A percentile compares a stretch with the other conserved stretches of the same genome.
These are phyloP conservation scores for Dioscorea cayenensis DNA, from an alignment of 116 monocot species.

Conservation along the genomic window DNA sequence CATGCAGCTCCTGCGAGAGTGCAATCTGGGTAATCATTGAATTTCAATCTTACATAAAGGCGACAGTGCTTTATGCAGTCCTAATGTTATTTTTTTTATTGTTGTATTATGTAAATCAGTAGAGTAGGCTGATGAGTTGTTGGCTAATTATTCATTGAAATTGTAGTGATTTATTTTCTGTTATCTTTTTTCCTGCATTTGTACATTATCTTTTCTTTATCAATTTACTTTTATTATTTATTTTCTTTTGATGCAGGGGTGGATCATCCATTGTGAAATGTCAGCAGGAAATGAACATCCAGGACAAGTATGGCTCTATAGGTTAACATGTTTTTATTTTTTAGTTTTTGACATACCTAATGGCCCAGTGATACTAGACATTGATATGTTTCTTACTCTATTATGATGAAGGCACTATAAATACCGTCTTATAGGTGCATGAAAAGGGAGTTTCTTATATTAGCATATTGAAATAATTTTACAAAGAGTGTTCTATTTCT, in stretches of 20 bases:
- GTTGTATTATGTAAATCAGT: not conserved
- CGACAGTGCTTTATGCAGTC: not conserved
- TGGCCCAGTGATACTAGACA: no score
- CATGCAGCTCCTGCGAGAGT: conserved; percentile 85
- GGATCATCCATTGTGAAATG: not conserved
- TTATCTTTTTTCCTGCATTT: not conserved
- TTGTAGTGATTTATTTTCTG: not conserved
- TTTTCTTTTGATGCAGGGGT: not conserved
- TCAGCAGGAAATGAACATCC: not conserved
- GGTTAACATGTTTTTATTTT: not conserved
- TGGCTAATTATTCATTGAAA: not conserved
- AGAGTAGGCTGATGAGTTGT: not conserved
- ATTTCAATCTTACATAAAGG: not conserved
- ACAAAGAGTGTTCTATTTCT: no score
- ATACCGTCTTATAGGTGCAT: no score
- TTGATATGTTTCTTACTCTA: no score
- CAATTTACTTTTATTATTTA: not conserved
- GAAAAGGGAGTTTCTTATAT: no score
- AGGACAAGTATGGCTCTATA: not conserved
- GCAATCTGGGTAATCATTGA: conserved; percentile 48
- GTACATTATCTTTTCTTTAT: not conserved
- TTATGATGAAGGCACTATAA: no score
- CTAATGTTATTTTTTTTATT: not conserved
- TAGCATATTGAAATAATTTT: no score
- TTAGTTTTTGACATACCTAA: not conserved